A percentile compares a stretch with the other conserved stretches of the same genome.
Conservation (phyloP, 148 eudicot species). For the Fagopyrum esculentum region DNA sequence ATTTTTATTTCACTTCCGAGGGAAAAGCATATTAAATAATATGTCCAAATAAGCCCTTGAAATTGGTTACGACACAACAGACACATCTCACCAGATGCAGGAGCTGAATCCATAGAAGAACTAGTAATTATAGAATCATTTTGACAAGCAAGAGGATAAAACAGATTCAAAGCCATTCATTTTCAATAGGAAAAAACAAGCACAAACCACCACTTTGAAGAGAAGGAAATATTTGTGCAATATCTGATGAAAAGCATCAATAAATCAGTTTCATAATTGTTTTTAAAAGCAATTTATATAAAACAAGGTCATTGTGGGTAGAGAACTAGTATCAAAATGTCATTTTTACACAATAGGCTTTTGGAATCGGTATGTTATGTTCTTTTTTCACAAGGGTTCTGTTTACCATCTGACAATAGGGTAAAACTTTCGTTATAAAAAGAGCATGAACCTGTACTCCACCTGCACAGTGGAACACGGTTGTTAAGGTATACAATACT, state of each 20-base stretch:
- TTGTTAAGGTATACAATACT: conserved; percentile 7
- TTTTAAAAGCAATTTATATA: background rate
- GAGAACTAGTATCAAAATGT: background rate
- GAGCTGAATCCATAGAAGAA: background rate
- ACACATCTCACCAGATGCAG: conserved; percentile 1
- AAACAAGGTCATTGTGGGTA: background rate
- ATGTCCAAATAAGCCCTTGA: background rate
- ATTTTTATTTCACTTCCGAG: background rate
- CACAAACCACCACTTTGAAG: background rate
- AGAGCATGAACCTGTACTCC: conserved; percentile 78
- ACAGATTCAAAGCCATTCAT: background rate
- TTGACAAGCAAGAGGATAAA: background rate
- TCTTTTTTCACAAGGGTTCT: conserved; percentile 5
- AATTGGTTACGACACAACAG: background rate
- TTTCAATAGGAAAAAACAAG: background rate
- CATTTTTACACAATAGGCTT: background rate
- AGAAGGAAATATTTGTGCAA: background rate
- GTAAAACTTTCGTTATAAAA: conserved; percentile 38
- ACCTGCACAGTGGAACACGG: conserved; percentile 97
- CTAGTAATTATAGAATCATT: background rate
- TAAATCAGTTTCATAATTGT: background rate
- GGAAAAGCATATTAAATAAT: background rate
- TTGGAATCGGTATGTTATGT: conserved; percentile 10
- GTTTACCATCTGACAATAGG: conserved; percentile 22
- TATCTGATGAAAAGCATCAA: background rate